Evolutionary conservation across 2,329 filamentous ascomycete species (phyloP).

Genomic region (Moelleriella libera): DNA sequence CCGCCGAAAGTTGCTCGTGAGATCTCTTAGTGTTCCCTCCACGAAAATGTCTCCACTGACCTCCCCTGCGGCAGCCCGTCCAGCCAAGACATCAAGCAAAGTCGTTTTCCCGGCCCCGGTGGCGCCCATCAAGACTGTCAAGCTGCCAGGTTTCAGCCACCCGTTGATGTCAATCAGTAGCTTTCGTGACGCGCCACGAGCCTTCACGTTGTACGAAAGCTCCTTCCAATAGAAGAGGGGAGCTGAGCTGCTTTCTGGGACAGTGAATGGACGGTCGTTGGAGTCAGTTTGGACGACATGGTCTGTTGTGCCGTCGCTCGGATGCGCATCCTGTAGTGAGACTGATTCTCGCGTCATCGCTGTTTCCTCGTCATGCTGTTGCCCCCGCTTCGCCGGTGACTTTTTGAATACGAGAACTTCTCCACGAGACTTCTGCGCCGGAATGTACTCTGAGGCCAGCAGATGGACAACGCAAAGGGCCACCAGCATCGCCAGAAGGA

Average conservation of each 20-base stretch:
- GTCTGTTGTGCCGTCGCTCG: not conserved
- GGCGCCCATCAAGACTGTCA: conserved; percentile 70
- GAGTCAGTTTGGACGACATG: not conserved
- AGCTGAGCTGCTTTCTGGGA: not conserved
- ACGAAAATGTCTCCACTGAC: conserved; percentile 64
- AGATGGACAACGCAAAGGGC: not conserved
- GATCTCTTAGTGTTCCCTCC: conserved; percentile 55
- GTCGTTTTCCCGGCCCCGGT: conserved; percentile 80
- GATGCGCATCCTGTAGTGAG: not conserved
- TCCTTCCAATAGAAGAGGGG: conserved; percentile 47
- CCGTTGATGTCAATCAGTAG: conserved; percentile 71
- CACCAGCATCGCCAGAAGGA: conserved; percentile 33
- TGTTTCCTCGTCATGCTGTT: not conserved
- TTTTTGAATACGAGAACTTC: not conserved
- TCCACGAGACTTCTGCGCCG: not conserved
- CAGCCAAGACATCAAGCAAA: conserved; percentile 68
- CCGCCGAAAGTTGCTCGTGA: conserved; percentile 51
- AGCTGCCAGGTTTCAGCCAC: conserved; percentile 68
- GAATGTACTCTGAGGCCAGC: not conserved
- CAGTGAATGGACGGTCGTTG: not conserved
- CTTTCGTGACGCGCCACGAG: conserved; percentile 43
- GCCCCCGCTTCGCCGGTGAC: not conserved
- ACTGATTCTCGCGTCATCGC: not conserved
- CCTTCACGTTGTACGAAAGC: conserved; percentile 55
- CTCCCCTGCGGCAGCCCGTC: conserved; percentile 64